Evolutionary conservation across 257 asterid species (phyloP), one percentile per base, ranked within the genome.

Genomic region (Solanum dulcamara): DNA sequence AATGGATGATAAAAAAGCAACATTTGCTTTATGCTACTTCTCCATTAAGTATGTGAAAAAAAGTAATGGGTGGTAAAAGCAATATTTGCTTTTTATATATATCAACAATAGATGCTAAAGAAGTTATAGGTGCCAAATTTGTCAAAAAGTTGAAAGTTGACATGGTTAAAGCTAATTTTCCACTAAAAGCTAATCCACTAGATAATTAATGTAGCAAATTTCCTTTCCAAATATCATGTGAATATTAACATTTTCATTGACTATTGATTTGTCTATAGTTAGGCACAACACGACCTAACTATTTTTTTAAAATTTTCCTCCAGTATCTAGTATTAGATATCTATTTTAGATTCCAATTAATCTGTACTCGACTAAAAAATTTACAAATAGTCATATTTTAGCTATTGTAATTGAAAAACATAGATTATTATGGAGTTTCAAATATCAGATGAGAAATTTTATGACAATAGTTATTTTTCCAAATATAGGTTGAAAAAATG

Each of bases 111-210:
- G 28, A 28, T 28, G 62, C 10, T 46, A 28, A 33, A 46, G 62
- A 48, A 77, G 10, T 2, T 17, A 26, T 26, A 4, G 6, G 83
- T 14, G 62, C 18, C 83, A 44, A 77, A 77, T 77, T 77, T 77
- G 83, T 77, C 62, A 77, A 77, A 77, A 77, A 28, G 83, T 46
- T 46, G 46, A 17, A 46, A 77, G 62, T 28, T 35, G 62, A 77
- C 37, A 77, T 77, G 83, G 46, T 77, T 77, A 77, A 77, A 77
- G 83, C 3, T 77, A 44, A 77, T 26, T 77, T 1, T 46, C 81
- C 83, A 46, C 62, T 8, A 46, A 77, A 67, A 14, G 33, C 3
- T 72, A n/a, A 40, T 70, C 10, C 51, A 20, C 80, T 22, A 20
- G 35, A 22, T 33, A 68, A 72, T 64, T 64, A 64, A 64, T n/a